phyloP scores from a whole-genome alignment of 2,329 filamentous ascomycete species.

The Aureobasidium sp. region DNA sequence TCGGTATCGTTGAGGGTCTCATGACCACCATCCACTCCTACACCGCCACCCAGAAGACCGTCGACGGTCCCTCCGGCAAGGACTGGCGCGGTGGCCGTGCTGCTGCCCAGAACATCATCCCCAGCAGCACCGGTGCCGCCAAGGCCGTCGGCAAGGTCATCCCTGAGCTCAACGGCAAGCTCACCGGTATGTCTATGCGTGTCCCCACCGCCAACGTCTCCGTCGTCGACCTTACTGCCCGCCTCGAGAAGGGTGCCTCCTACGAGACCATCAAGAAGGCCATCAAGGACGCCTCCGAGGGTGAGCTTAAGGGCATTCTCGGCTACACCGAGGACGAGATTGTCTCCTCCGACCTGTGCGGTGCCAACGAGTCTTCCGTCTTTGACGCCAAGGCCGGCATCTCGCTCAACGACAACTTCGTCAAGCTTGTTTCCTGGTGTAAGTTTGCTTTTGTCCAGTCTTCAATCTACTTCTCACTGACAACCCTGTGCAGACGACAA shows the following conservation, averaged over 20 bases:
- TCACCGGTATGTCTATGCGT: conserved; percentile 99
- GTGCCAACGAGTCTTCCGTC: conserved; percentile 90
- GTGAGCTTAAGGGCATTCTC: conserved; percentile 81
- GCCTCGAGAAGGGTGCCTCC: conserved; percentile 79
- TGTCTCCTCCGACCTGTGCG: conserved; percentile 89
- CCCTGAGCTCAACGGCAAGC: conserved; percentile 95
- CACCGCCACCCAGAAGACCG: conserved; percentile 99
- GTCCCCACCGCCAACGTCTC: conserved; percentile 98
- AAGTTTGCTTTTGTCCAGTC: background rate
- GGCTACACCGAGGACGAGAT: conserved; percentile 95
- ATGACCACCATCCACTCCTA: conserved; percentile 99
- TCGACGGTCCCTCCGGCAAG: conserved; percentile 95
- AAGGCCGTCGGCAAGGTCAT: conserved; percentile 99
- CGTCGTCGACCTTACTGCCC: conserved; percentile 93
- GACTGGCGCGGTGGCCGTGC: conserved; percentile 99
- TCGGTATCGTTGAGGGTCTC: conserved; percentile 92
- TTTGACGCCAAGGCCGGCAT: conserved; percentile 99
- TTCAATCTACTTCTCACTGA: background rate
- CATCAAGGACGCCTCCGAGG: conserved; percentile 78
- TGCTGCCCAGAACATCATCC: conserved; percentile 99
- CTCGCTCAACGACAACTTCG: conserved; percentile 94
- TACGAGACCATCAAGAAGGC: conserved; percentile 91
- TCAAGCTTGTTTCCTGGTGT: conserved; percentile 95
- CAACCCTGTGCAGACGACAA: conserved; percentile 47
- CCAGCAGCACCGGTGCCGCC: conserved; percentile 96